Evolutionary conservation across 306 rosid genomes (phyloP).

Genomic region (Aeschynomene evenia): DNA sequence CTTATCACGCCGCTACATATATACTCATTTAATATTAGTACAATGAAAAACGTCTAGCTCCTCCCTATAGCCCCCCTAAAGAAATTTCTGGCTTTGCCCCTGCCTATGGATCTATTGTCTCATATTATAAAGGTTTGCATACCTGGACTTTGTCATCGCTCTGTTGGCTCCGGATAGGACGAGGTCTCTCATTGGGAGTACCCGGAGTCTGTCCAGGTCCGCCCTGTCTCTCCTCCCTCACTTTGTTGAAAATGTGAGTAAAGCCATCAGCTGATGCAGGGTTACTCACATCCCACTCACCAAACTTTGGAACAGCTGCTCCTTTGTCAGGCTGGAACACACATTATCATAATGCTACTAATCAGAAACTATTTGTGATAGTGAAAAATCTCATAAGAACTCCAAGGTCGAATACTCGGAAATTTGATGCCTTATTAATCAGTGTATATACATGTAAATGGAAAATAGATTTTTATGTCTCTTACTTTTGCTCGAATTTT

Average conservation of each 20-base stretch:
- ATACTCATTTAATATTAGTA: too few species aligned
- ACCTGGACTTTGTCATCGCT: conserved; percentile 47
- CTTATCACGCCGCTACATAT: too few species aligned
- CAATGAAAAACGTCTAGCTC: too few species aligned
- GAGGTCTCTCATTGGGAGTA: conserved; percentile 46
- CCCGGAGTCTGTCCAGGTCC: conserved; percentile 52
- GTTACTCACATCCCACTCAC: conserved; percentile 85
- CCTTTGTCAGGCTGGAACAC: conserved; percentile 76
- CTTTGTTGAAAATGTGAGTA: conserved; percentile 83
- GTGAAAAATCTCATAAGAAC: conserved; percentile 5
- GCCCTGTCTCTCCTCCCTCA: conserved; percentile 63
- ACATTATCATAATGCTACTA: conserved; percentile 15
- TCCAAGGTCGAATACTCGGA: background rate
- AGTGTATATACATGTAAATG: too few species aligned
- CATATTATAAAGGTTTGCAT: conserved; percentile 22
- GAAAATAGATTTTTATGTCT: too few species aligned
- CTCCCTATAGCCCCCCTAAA: too few species aligned
- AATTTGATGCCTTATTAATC: background rate
- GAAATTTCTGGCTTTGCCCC: too few species aligned
- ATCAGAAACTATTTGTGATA: conserved; percentile 22
- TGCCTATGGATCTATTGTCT: background rate
- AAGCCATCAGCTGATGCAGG: conserved; percentile 83
- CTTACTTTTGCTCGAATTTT: too few species aligned
- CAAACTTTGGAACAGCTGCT: conserved; percentile 95
- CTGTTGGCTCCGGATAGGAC: conserved; percentile 29